Base-by-base conservation (phyloP, 1,139 yeast species). In the Zygoascus meyerae region DNA sequence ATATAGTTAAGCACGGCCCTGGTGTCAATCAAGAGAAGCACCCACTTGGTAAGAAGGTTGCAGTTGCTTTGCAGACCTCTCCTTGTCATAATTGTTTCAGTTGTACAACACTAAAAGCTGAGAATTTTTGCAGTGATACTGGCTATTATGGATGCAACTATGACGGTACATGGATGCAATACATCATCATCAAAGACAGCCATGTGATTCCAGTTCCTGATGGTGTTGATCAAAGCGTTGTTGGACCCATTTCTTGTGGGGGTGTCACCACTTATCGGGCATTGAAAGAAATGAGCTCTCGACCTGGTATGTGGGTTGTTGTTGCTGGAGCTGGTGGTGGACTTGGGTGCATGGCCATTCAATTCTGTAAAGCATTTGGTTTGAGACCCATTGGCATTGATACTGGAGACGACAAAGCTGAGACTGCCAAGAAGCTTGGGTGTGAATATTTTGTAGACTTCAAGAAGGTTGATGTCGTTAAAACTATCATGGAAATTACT, bases 311-410 rank as follows among this genome's bases (percentile, higher is more conserved):
- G 61, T 80, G 85, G 83, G 83, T 82, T 50, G 83, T 81, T 54
- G 72, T 82, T 57, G 78, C 85, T 50, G 89, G 89, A 65, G 87
- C 87, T 45, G 83, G 79, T 58, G 89, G 89, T 67, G 90, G 89
- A 52, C 73, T 83, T 60, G 90, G 90, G 51, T 74, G 86, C 18
- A 68, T 82, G 52, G 87, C 86, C 48, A 74, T 83, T 55, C 87
- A 83, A 65, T 82, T 79, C 67, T 87, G 86, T 48, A 74, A 70
- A 60, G 86, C 86, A 49, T 77, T 82, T 83, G 89, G 89, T 54
- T 73, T 71, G 64, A 72, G 86, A 62, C 85, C 80, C 48, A 55
- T 81, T 46, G 87, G 79, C 55, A 79, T 83, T 57, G 89, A 82
- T 58, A 81, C 83, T 57, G 86, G 86, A 58, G 78, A 44, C 14